Conservation (phyloP, 2,329 filamentous ascomycete genomes). For the Colletotrichum sp. region DNA sequence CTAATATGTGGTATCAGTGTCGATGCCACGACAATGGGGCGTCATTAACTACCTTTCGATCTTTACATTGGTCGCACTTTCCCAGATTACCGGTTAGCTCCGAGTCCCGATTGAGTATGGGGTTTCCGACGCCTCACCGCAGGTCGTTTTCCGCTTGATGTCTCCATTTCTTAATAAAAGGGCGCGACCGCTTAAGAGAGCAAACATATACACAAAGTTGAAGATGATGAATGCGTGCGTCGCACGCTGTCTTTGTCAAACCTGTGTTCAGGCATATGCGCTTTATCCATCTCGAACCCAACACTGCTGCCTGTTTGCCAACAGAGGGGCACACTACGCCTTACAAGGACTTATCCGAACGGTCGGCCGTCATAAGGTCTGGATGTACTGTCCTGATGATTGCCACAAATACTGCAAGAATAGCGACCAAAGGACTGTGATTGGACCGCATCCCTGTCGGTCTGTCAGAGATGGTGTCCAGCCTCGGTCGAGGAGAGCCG, state of each 20-base stretch:
- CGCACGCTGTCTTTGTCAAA: background rate
- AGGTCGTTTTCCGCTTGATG: background rate
- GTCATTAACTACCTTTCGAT: slow-evolving; percentile 24
- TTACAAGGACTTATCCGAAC: background rate
- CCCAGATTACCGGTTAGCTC: background rate
- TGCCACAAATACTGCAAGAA: background rate
- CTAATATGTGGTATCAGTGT: slow-evolving; percentile 1
- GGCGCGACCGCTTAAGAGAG: background rate
- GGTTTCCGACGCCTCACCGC: background rate
- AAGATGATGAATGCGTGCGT: background rate
- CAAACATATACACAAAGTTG: background rate
- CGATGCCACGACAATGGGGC: rapidly evolving
- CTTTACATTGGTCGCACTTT: slow-evolving; percentile 7
- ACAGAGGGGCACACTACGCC: background rate
- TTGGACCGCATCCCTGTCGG: background rate
- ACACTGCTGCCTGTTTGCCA: background rate
- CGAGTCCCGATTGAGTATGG: rapidly evolving
- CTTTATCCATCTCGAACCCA: background rate
- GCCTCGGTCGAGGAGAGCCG: background rate
- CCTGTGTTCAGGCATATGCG: background rate
- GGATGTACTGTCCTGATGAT: background rate
- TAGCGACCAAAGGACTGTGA: background rate
- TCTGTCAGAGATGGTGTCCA: background rate
- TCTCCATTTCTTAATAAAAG: background rate
- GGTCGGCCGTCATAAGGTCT: background rate